phyloP scores from a whole-genome alignment of 1,139 yeast species.

The Ogataea hybrid region DNA sequence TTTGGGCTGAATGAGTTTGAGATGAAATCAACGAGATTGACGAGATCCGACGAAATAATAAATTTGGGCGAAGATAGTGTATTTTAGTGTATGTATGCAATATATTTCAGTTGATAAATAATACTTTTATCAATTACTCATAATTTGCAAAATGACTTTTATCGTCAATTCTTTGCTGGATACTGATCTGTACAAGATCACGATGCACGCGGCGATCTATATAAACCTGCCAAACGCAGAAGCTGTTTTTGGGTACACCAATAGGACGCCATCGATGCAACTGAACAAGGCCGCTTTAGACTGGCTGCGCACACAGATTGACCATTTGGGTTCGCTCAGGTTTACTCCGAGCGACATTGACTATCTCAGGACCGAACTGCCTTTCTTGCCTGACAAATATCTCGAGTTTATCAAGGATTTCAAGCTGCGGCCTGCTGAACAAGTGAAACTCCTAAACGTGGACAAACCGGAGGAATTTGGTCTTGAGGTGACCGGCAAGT shows the following conservation, averaged over 20 bases:
- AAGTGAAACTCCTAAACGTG: conserved; percentile 46
- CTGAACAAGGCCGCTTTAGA: conserved; percentile 61
- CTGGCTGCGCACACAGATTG: conserved; percentile 71
- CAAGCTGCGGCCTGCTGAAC: conserved; percentile 58
- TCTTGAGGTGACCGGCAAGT: conserved; percentile 63
- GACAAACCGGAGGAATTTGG: conserved; percentile 44
- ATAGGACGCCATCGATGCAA: conserved; percentile 71
- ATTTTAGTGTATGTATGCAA: conserved; percentile 3
- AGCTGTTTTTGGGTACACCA: conserved; percentile 72
- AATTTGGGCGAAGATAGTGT: conserved; percentile 20
- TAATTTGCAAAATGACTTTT: background rate
- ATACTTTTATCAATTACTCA: no score
- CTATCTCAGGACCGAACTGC: conserved; percentile 53
- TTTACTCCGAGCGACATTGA: conserved; percentile 66
- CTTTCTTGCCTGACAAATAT: conserved; percentile 67
- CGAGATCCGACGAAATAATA: conserved; percentile 4
- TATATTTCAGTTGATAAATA: background rate
- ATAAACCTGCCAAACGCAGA: conserved; percentile 63
- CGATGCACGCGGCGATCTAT: conserved; percentile 96
- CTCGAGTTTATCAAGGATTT: conserved; percentile 55
- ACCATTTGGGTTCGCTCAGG: conserved; percentile 45
- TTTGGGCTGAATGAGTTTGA: conserved; percentile 22
- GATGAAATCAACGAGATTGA: conserved; percentile 13
- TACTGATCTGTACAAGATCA: conserved; percentile 90
- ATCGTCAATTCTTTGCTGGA: conserved; percentile 75